Evolutionary conservation across 208 protist species (phyloP).

Genomic region (Crithidia brevicula): DNA sequence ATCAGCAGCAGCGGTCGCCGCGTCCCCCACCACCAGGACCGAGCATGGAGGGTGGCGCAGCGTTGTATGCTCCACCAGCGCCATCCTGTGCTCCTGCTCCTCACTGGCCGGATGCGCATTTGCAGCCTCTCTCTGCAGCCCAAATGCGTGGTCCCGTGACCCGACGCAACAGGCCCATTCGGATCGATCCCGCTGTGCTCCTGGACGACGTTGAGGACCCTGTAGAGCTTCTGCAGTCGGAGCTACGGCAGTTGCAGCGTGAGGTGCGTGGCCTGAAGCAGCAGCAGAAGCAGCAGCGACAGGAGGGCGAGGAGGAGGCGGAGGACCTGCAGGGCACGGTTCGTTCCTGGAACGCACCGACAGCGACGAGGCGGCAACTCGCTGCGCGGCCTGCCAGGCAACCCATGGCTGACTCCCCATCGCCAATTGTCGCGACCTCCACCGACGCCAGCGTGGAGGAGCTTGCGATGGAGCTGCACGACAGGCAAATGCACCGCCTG

Average conservation of each 20-base stretch:
- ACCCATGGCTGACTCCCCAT: background rate
- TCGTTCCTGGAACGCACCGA: no score
- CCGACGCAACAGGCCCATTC: conserved; percentile 33
- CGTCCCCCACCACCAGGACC: background rate
- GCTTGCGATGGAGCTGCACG: conserved; percentile 30
- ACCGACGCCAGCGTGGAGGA: conserved; percentile 21
- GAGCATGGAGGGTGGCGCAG: background rate
- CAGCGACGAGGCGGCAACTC: no score
- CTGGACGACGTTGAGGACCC: conserved; percentile 27
- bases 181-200: conserved; percentile 31
- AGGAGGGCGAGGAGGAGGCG: no score
- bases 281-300: background rate
- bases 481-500: conserved; percentile 24
- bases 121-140: background rate
- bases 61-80: background rate
- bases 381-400: no score
- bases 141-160: no score
- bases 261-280: conserved; percentile 3
- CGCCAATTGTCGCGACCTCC: background rate
- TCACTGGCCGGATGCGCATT: background rate
- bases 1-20: conserved; percentile 10
- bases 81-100: background rate
- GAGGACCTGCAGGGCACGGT: no score
- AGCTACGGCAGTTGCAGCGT: background rate
- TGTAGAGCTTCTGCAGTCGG: conserved; percentile 8